Base-by-base conservation (phyloP, 768 basidiomycete species). In the Phanerochaete carnosa region DNA sequence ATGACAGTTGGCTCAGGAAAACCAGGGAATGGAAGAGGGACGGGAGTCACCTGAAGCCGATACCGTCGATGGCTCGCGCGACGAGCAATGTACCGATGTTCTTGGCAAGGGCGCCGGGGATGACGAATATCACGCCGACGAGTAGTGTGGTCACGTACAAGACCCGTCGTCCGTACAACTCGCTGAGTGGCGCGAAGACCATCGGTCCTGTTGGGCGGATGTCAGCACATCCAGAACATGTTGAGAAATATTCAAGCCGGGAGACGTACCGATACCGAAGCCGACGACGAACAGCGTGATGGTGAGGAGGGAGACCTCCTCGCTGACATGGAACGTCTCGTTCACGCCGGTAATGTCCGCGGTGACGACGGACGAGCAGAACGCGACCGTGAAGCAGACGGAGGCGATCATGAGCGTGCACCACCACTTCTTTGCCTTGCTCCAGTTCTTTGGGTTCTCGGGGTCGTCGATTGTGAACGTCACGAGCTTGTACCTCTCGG, bases 31-130 rank as follows among this genome's bases (percentile, higher is more conserved):
- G 22, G 11, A 29, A 23, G 45, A 45, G 26, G n/a, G 3, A 2
- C 6, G 15, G 16, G 26, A 33, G 55, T 29, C 28, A 61, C 60
- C 60, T 61, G 55, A 61, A 61, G 26, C 60, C 60, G 32, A 61
- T 61, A 28, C 60, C 60, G 37, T 61, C 60, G 33, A 61, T 61
- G 39, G 60, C 60, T 25, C 90, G 81, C 59, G 87, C 82, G 9
- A 87, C 67, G 5, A 92, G 75, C 15, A 91, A 68, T 1, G 85
- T 81, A n/a, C 76, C 77, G 3, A 82, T 81, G 70, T 87, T 89
- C 35, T 77, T 70, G 0, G 85, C 75, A 4, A 88, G 72, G 0
- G 88, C 87, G 28, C 78, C 77, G 35, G 80, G 88, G 30, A 87
- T 68, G 75, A 84, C 83, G 66, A 87, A 87, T 43, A 76, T 79